Percentiles rank a stretch among this genome's conserved stretches.
Evolutionary conservation across 257 asterid species (phyloP).

Genomic region (Thymus mandschuricus): DNA sequence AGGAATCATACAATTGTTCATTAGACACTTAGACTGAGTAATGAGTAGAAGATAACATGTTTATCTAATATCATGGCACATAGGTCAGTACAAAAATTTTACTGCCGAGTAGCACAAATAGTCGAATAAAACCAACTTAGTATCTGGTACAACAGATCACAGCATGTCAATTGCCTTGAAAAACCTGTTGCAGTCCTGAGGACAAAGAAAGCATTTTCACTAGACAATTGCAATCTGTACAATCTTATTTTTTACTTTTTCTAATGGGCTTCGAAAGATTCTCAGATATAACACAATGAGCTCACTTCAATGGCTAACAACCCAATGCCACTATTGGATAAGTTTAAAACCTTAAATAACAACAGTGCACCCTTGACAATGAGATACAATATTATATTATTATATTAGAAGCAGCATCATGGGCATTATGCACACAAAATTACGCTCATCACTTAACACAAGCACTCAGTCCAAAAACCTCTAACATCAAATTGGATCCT

Average conservation of each 20-base stretch:
- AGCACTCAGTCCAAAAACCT: neutral
- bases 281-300: neutral
- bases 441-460: no score
- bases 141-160: slow-evolving; percentile 23
- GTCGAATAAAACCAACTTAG: slow-evolving; percentile 1
- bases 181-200: slow-evolving; percentile 5
- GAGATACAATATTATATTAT: neutral
- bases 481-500: slow-evolving; percentile 3
- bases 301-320: neutral
- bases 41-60: neutral
- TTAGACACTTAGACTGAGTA: slow-evolving; percentile 8
- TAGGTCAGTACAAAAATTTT: neutral
- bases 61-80: slow-evolving; percentile 15
- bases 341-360: neutral
- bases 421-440: neutral
- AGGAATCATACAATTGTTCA: neutral
- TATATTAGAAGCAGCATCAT: neutral
- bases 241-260: no score
- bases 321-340: neutral
- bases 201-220: slow-evolving; percentile 1
- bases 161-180: slow-evolving; percentile 15
- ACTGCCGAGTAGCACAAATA: neutral
- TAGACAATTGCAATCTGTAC: neutral
- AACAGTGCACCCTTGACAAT: neutral
- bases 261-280: neutral